Evolutionary conservation across 257 asterid species (phyloP).

Genomic region (Fraxinus anomala): DNA sequence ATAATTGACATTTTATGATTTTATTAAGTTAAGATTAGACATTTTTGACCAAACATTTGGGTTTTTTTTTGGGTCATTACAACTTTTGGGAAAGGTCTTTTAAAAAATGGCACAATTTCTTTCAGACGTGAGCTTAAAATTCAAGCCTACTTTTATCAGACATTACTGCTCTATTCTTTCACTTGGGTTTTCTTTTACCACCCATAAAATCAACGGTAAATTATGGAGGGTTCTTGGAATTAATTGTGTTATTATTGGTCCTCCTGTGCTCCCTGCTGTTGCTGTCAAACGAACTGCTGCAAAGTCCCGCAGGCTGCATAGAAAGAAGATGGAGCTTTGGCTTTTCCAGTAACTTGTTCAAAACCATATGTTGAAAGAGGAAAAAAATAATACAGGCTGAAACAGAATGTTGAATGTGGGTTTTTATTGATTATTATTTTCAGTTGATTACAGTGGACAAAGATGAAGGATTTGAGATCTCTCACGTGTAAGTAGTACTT

Average conservation of each 20-base stretch:
- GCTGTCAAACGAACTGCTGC: slow-evolving; percentile 50
- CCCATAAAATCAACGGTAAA: not conserved
- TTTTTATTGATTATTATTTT: slow-evolving; percentile 13
- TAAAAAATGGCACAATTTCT: not conserved
- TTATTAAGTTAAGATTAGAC: not conserved
- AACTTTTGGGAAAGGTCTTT: not conserved
- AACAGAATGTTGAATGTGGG: not conserved
- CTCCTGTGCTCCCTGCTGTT: slow-evolving; percentile 38
- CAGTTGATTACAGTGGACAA: slow-evolving; percentile 9
- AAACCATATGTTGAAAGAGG: slow-evolving; percentile 24
- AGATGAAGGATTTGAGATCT: slow-evolving; percentile 31
- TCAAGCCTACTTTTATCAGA: not conserved
- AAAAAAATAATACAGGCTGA: slow-evolving; percentile 11
- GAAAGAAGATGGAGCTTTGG: slow-evolving; percentile 50
- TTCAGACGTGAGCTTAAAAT: not conserved
- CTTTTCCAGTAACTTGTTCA: slow-evolving; percentile 42
- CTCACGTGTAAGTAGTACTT: slow-evolving; percentile 37
- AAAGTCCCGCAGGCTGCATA: slow-evolving; percentile 44
- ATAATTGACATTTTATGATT: not conserved
- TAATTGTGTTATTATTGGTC: slow-evolving; percentile 25
- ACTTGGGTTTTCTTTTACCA: too few relatives aligned
- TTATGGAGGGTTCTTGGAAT: slow-evolving; percentile 15
- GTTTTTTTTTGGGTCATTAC: not conserved
- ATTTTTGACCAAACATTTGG: not conserved
- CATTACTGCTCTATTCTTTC: not conserved